Evolutionary conservation across 352 stramenopile genomes (phyloP), one percentile per base, ranked within the genome.

Genomic region (Globisporangium ultimum): DNA sequence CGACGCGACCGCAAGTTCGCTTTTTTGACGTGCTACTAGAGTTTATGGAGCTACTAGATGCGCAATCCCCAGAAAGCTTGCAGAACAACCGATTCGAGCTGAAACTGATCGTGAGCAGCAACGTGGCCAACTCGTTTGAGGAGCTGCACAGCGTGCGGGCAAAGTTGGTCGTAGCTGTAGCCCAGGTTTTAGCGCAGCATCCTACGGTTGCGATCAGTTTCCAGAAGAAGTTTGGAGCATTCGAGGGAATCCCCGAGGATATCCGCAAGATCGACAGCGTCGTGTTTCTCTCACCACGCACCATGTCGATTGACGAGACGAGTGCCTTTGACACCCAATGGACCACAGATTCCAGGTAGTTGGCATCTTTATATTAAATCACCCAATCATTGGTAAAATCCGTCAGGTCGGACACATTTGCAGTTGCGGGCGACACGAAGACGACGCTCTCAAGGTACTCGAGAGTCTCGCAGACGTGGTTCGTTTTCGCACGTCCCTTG

Each of bases 241-340:
- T 48, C 34, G 21, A 22, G 3, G 15, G 38, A 12, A 48, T 34
- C 14, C 32, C 42, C n/a, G 32, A 43, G 9, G 53, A 43, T 32
- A 51, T 61, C 21, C 17, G 22, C 13, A 36, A 51, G 22, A 18
- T 61, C 14, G 20, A 11, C 18, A 61, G 46, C 17, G 46, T 61
- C 0, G 46, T 54, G 12, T 38, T 60, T n/a, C n/a, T 47, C 6
- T 48, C 46, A 0, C 40, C 40, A 5, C 40, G 40, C 70, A 45
- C 40, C 32, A 45, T 45, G 40, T n/a, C 40, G 40, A 45, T 45
- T n/a, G 12, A 15, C 17, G 40, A 45, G 40, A n/a, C 40, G 40
- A n/a, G 40, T n/a, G 40, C 4, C 13, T 45, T 45, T n/a, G 40
- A 45, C 17, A 45, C 40, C 17, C 13, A 45, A 18, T 45, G 40